Conservation (phyloP, 768 basidiomycete species). For the Collybiopsis confluens region DNA sequence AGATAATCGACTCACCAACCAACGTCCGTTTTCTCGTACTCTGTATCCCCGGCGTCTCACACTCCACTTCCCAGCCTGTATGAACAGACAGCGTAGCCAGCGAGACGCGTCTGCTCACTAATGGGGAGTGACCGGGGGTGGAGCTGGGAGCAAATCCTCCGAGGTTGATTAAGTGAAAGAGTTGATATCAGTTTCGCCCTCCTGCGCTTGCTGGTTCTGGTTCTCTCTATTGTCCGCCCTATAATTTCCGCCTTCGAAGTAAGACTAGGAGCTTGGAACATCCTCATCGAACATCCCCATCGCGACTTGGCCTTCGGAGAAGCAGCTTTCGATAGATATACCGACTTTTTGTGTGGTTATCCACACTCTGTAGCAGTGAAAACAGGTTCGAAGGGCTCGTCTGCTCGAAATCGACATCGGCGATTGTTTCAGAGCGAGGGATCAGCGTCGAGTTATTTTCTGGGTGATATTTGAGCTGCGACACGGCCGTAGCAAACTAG, state of each 20-base stretch:
- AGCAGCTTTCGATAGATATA: constrained; percentile 66
- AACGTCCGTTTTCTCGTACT: constrained; percentile 93
- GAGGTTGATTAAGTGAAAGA: constrained; percentile 41
- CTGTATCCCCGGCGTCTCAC: constrained; percentile 83
- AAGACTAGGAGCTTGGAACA: constrained; percentile 26
- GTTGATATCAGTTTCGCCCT: background rate
- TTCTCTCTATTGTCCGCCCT: background rate
- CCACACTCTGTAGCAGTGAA: constrained; percentile 28
- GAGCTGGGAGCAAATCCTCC: constrained; percentile 54
- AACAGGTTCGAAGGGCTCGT: background rate
- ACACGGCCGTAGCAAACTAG: constrained; percentile 71
- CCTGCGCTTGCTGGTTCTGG: too few species aligned
- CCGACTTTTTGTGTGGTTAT: constrained; percentile 34
- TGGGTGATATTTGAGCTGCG: constrained; percentile 81
- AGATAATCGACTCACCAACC: constrained; percentile 52
- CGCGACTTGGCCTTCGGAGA: constrained; percentile 75
- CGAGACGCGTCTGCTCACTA: constrained; percentile 85
- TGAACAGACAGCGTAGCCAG: constrained; percentile 65
- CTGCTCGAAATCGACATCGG: too few species aligned
- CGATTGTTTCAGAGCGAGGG: constrained; percentile 70
- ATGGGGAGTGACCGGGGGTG: too few species aligned
- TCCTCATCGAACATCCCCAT: constrained; percentile 44
- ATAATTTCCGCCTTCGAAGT: background rate
- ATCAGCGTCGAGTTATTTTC: constrained; percentile 93
- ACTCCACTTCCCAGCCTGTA: constrained; percentile 86